Evolutionary conservation across 768 basidiomycete genomes (phyloP), one percentile per base, ranked within the genome.

Genomic region (Russula virescens): DNA sequence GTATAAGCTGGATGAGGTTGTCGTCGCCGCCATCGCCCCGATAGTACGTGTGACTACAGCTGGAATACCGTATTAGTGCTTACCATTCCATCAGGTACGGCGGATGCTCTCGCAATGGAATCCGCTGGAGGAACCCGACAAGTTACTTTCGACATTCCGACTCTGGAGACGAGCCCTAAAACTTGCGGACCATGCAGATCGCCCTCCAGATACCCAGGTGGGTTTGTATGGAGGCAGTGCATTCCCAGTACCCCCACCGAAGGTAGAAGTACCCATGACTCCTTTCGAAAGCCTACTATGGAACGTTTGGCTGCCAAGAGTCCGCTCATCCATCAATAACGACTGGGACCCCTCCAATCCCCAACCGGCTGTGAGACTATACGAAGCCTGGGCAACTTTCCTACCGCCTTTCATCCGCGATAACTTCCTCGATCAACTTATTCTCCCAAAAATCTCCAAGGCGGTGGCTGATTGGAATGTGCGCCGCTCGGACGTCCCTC

Each of bases 291-390:
- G 88, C 63, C 78, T 98, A 26, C 74, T 98, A 16, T 98, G 97
- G 95, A 91, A 88, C 66, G 79, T 91, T 11, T 99, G 95, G 97
- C 76, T 99, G 28, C 97, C 97, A 0, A 91, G 85, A 75, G 88
- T 98, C n/a, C 85, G 97, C 28, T 91, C 92, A 0, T 81, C 84
- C 13, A 87, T 98, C 72, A 98, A 98, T 74, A 98, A 99, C 73
- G 89, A 94, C 35, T 99, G 97, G 97, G 76, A 81, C 11, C 86
- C 94, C 2, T 77, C 81, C 55, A 76, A 84, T 43, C 85, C 94
- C 4, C 76, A 82, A 18, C 85, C 90, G 16, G 91, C 87, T 5
- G 83, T 98, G 43, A 84, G 81, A 52, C 77, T 99, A 3, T 91
- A 94, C 70, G 91, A 96, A 74, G 80, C 85, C 0, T 98, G 97